Evolutionary conservation across 2,329 filamentous ascomycete genomes (phyloP), one percentile per base, ranked within the genome.

Genomic region (Periglandula ipomoeae): DNA sequence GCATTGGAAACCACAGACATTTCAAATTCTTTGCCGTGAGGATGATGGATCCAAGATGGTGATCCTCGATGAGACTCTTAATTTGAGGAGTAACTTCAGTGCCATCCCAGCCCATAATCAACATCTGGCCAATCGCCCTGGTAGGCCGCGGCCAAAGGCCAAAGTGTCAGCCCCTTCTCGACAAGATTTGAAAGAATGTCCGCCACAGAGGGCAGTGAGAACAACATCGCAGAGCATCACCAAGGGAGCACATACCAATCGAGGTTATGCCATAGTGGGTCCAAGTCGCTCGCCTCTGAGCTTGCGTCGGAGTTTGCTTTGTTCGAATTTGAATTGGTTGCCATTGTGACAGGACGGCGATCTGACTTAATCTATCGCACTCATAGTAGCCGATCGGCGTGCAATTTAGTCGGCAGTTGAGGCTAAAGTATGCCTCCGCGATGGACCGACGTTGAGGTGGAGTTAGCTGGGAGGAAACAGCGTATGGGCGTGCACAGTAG

Each of bases 21-120:
- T 88, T 89, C 47, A 91, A 72, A 57, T 93, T 93, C 70, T 90
- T 91, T 53, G 86, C 86, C 35, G 87, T 90, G 53, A 93, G 70
- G 51, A 89, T 74, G 60, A 97, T 87, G 46, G 89, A 93, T 49
- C 93, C 93, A 43, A 98, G 75, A 64, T 97, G 87, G 64, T 91
- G 82, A 56, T 88, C 78, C 64, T 87, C 82, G 60, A 95, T 93
- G 56, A 90, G 76, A 58, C 80, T 83, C 55, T 80, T 81, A 63
- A 93, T 89, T 66, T 90, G 86, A 52, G 87, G 87, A 23, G 87
- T 91, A 47, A 93, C 83, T 63, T 86, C 79, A 48, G 85, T 88
- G 52, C 87, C 87, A 72, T 93, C 86, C 74, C 88, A 94, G 64
- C 86, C 87, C 83, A 89, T 87, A 65, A 87, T 84, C 65, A 89